Percentiles rank a stretch among this genome's conserved stretches.
Evolutionary conservation across 257 asterid genomes (phyloP).

Genomic region (Nicotiana tomentosiformis): DNA sequence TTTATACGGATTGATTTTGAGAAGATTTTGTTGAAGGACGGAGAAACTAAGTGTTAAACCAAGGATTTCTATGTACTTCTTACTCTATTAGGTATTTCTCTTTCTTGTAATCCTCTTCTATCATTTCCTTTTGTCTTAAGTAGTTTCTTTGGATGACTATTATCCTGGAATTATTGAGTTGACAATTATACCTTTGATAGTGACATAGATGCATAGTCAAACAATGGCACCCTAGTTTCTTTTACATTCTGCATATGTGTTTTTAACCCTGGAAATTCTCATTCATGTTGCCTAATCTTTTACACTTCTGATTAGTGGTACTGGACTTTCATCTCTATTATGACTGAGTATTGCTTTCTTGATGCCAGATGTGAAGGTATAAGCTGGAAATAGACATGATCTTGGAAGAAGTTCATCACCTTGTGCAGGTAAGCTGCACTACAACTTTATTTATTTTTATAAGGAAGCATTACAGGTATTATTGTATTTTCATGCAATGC

Average conservation of each 20-base stretch:
- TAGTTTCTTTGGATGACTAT: background rate
- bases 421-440: background rate
- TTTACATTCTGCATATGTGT: background rate
- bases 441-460: background rate
- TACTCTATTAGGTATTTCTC: background rate
- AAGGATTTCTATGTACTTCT: background rate
- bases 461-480: background rate
- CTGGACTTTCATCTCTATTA: background rate
- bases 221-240: background rate
- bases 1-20: constrained; percentile 30
- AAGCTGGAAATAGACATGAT: background rate
- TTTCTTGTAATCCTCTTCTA: background rate
- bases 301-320: background rate
- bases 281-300: background rate
- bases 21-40: constrained; percentile 1
- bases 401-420: background rate
- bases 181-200: too few relatives aligned
- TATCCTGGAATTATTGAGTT: too few relatives aligned
- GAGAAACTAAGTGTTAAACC: background rate
- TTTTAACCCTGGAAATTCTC: too few relatives aligned
- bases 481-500: background rate
- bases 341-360: background rate
- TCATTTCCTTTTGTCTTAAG: background rate
- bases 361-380: background rate
- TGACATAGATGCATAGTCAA: background rate